Conservation (phyloP, 352 stramenopile species). For the Hyaloperonospora arabidopsidis region DNA sequence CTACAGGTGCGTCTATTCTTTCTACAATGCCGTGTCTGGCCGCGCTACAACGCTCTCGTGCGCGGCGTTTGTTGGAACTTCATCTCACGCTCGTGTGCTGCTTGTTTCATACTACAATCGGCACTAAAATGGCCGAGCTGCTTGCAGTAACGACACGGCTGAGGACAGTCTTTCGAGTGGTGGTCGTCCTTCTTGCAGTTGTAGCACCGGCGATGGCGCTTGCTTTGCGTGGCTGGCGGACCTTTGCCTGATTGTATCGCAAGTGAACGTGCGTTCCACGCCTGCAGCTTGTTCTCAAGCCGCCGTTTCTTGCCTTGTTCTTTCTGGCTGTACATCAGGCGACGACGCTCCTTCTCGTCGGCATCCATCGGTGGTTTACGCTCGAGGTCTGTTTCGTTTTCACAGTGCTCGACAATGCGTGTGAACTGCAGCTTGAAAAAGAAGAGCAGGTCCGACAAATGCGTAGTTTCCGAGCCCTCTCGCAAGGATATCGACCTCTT, state of each 20-base stretch:
- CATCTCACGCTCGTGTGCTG: conserved; percentile 39
- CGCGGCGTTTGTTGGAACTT: conserved; percentile 45
- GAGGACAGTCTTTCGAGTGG: conserved; percentile 63
- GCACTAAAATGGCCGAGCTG: conserved; percentile 64
- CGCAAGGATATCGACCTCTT: conserved; percentile 28
- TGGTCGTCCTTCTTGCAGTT: conserved; percentile 82
- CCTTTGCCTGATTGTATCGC: conserved; percentile 43
- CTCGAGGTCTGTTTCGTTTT: conserved; percentile 40
- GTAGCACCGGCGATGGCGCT: conserved; percentile 64
- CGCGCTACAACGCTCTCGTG: conserved; percentile 52
- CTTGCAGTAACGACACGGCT: conserved; percentile 79
- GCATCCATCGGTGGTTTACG: conserved; percentile 74
- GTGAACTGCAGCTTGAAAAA: conserved; percentile 78
- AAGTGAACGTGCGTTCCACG: conserved; percentile 42
- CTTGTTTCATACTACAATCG: conserved; percentile 59
- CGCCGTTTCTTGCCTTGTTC: conserved; percentile 66
- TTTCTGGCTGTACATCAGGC: conserved; percentile 66
- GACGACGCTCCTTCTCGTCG: conserved; percentile 71
- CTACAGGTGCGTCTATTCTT: too few species aligned
- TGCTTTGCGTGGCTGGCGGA: conserved; percentile 25
- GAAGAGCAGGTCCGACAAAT: conserved; percentile 65
- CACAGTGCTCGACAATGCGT: conserved; percentile 56
- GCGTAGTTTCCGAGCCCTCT: conserved; percentile 26
- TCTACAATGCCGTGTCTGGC: too few species aligned
- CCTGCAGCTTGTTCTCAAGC: conserved; percentile 55